phyloP scores from a whole-genome alignment of 192 early-diverging fungal genomes.

The Podila epicladia region DNA sequence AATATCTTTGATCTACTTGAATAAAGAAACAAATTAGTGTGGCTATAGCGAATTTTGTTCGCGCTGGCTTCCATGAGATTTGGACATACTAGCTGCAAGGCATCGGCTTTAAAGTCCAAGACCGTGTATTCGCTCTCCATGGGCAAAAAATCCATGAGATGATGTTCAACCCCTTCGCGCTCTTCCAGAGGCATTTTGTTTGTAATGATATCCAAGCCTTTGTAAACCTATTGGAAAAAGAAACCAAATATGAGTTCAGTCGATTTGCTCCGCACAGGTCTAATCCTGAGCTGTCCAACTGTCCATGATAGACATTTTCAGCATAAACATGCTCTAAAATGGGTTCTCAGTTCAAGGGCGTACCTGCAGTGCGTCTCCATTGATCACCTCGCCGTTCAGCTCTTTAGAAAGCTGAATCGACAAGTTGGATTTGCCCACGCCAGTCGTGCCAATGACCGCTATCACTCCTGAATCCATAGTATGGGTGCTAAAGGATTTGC shows the following conservation, averaged over 20 bases:
- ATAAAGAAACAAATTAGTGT: not conserved
- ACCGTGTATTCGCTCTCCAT: conserved; percentile 86
- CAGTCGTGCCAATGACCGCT: conserved; percentile 89
- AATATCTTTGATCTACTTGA: conserved; percentile 77
- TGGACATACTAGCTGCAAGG: conserved; percentile 64
- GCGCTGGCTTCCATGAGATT: not conserved
- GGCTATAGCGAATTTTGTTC: not conserved
- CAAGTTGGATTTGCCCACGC: conserved; percentile 97
- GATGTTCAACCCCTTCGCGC: conserved; percentile 76
- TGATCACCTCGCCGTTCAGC: conserved; percentile 89
- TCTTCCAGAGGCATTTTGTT: conserved; percentile 91
- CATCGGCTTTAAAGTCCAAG: conserved; percentile 85
- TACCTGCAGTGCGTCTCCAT: conserved; percentile 96
- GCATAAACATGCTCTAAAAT: not conserved
- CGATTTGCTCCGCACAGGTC: too few relatives aligned
- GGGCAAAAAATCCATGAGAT: conserved; percentile 84
- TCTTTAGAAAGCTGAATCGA: conserved; percentile 87
- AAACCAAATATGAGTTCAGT: not conserved
- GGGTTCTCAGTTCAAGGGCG: not conserved
- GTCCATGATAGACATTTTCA: not conserved
- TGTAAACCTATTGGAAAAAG: conserved; percentile 73
- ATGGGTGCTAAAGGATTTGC: too few relatives aligned
- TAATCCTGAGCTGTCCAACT: not conserved
- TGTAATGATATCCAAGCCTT: conserved; percentile 91
- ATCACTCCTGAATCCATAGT: conserved; percentile 53